Evolutionary conservation across 2,329 filamentous ascomycete species (phyloP).

Genomic region (Dactylonectria estremocensis): DNA sequence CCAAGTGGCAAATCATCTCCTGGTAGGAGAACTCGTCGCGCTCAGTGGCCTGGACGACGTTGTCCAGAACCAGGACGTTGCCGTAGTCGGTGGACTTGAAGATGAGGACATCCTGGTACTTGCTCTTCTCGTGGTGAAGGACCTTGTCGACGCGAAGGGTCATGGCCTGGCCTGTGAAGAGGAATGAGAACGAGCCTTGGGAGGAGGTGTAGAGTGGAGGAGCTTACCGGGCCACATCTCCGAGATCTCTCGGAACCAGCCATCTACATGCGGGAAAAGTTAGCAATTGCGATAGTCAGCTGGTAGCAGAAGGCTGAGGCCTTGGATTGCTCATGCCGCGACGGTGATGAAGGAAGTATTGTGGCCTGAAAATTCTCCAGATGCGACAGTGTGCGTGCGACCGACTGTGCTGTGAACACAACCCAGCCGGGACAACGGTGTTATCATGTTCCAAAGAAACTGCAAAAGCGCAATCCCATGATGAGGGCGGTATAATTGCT

Average conservation of each 20-base stretch:
- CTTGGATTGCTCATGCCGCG: background rate
- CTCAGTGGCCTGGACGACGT: constrained; percentile 99
- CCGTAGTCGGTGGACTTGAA: constrained; percentile 99
- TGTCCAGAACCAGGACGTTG: constrained; percentile 96
- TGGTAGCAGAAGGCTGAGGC: no score
- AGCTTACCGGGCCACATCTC: constrained; percentile 90
- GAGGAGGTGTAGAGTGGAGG: background rate
- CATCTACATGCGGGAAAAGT: constrained; percentile 74
- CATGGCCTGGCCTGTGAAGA: constrained; percentile 87
- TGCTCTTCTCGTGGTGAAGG: constrained; percentile 98
- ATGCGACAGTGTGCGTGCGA: constrained; percentile 2
- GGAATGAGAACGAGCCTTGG: constrained; percentile 19
- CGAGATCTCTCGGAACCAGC: constrained; percentile 99
- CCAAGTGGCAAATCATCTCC: constrained; percentile 99
- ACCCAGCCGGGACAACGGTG: background rate
- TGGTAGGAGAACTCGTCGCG: constrained; percentile 99
- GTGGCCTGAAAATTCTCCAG: constrained; percentile 18
- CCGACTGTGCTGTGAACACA: background rate
- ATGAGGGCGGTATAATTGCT: background rate
- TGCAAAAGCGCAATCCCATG: background rate
- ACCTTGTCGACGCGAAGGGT: constrained; percentile 98
- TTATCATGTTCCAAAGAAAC: background rate
- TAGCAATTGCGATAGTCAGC: constrained; percentile 24
- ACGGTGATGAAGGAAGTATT: constrained; percentile 7
- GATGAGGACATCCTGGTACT: constrained; percentile 99